Percentiles rank a stretch among this genome's conserved stretches.
Evolutionary conservation across 768 basidiomycete genomes (phyloP).

Genomic region (Brasilioporus rufonigricans): DNA sequence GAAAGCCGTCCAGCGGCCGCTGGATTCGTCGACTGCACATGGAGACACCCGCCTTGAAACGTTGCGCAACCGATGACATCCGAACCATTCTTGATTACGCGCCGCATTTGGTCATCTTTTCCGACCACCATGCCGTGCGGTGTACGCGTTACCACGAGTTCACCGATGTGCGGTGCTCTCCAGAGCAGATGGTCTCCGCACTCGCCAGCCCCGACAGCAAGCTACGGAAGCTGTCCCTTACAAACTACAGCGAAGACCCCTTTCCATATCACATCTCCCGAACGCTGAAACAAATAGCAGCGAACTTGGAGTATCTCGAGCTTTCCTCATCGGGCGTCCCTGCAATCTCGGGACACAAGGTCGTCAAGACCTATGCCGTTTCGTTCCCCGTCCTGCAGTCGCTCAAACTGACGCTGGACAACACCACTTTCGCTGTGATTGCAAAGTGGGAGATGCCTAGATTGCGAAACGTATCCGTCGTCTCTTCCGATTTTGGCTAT

Average conservation of each 20-base stretch:
- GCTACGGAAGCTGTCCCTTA: constrained; percentile 64
- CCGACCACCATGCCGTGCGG: constrained; percentile 63
- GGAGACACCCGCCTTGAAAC: constrained; percentile 61
- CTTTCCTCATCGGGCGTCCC: constrained; percentile 57
- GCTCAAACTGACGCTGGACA: constrained; percentile 69
- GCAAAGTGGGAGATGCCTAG: constrained; percentile 65
- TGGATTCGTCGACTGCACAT: constrained; percentile 67
- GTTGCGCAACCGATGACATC: constrained; percentile 63
- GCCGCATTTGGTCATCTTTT: constrained; percentile 56
- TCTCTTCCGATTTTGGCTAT: constrained; percentile 70
- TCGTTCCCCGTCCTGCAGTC: constrained; percentile 62
- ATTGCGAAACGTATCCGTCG: constrained; percentile 61
- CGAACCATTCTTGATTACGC: constrained; percentile 68
- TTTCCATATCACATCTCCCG: constrained; percentile 56
- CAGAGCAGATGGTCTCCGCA: constrained; percentile 55
- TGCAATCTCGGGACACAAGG: constrained; percentile 33
- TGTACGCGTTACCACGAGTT: constrained; percentile 48
- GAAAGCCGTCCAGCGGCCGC: constrained; percentile 38
- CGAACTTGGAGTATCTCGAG: constrained; percentile 64
- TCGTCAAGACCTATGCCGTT: constrained; percentile 26
- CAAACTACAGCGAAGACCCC: constrained; percentile 66
- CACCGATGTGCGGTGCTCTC: constrained; percentile 45
- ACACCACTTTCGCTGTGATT: constrained; percentile 65
- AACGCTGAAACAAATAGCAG: constrained; percentile 49
- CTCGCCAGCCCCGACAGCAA: constrained; percentile 53